These are phyloP conservation scores for Betula pendula DNA, from an alignment of 306 rosid genomes.

Conservation along the genomic window DNA sequence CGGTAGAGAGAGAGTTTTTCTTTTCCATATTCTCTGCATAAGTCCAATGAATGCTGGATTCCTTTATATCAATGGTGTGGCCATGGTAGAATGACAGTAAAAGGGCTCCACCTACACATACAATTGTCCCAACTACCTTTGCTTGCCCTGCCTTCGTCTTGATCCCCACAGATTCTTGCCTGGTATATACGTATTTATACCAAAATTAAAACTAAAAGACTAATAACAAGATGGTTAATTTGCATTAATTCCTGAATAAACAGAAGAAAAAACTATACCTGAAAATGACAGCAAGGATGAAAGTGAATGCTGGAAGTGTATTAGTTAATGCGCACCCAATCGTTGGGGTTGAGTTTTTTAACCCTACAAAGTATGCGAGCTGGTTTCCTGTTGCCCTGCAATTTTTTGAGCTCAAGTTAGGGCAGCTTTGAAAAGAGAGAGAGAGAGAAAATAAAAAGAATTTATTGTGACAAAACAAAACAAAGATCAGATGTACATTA, in stretches of 20 bases:
- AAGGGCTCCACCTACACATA: conserved; percentile 79
- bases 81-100: conserved; percentile 82
- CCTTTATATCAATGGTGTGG: conserved; percentile 41
- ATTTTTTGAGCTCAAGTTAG: not conserved
- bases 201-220: too few species aligned
- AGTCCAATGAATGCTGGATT: conserved; percentile 70
- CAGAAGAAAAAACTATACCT: conserved; percentile 38
- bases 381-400: conserved; percentile 81
- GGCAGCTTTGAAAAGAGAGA: not conserved
- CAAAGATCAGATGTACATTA: not conserved
- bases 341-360: conserved; percentile 62
- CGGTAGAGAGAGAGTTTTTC: conserved; percentile 15
- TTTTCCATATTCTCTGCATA: conserved; percentile 44
- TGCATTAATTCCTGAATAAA: not conserved
- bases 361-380: conserved; percentile 60
- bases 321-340: conserved; percentile 64
- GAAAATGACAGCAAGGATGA: conserved; percentile 69
- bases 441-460: not conserved
- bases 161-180: conserved; percentile 67
- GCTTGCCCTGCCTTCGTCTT: conserved; percentile 49
- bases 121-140: conserved; percentile 59
- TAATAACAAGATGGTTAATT: too few species aligned
- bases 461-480: not conserved
- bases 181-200: too few species aligned
- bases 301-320: conserved; percentile 88